Conservation (phyloP, 306 rosid species). For the Parietaria judaica region DNA sequence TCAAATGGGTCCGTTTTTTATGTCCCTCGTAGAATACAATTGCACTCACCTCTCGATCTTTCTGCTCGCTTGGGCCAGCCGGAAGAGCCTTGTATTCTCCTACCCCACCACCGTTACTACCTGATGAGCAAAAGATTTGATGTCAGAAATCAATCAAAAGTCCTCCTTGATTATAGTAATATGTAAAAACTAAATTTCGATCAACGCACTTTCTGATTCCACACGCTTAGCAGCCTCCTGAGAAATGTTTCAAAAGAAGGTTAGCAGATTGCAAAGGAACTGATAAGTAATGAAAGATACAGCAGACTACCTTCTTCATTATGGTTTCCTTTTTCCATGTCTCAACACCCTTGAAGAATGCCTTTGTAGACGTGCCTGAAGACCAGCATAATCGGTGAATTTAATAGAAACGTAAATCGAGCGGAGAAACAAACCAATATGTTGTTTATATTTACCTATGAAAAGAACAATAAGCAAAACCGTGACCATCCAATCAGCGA, state of each 20-base stretch:
- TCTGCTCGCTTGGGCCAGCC: constrained; percentile 41
- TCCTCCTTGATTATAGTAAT: not conserved
- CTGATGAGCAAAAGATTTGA: constrained; percentile 24
- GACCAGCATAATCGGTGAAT: constrained; percentile 8
- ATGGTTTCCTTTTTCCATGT: constrained; percentile 94
- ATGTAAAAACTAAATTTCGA: constrained; percentile 4
- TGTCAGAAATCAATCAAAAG: constrained; percentile 10
- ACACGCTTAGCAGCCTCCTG: constrained; percentile 57
- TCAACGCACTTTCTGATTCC: constrained; percentile 51
- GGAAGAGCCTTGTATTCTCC: constrained; percentile 77
- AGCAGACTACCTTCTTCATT: constrained; percentile 49
- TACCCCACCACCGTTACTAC: constrained; percentile 37
- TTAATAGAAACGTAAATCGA: not conserved
- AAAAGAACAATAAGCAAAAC: constrained; percentile 72
- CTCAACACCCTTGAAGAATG: constrained; percentile 75
- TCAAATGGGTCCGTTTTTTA: constrained; percentile 2
- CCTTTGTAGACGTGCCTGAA: constrained; percentile 75
- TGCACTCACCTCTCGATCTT: constrained; percentile 32
- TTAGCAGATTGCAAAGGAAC: constrained; percentile 16
- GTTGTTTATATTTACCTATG: constrained; percentile 35
- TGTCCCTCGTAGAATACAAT: not conserved
- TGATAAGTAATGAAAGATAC: not conserved
- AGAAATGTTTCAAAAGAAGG: constrained; percentile 19
- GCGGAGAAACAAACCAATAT: not conserved
- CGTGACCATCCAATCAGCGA: constrained; percentile 96